A percentile compares a stretch with the other conserved stretches of the same genome.
Evolutionary conservation across 768 basidiomycete species (phyloP).

Genomic region (Pleurotus eryngii): DNA sequence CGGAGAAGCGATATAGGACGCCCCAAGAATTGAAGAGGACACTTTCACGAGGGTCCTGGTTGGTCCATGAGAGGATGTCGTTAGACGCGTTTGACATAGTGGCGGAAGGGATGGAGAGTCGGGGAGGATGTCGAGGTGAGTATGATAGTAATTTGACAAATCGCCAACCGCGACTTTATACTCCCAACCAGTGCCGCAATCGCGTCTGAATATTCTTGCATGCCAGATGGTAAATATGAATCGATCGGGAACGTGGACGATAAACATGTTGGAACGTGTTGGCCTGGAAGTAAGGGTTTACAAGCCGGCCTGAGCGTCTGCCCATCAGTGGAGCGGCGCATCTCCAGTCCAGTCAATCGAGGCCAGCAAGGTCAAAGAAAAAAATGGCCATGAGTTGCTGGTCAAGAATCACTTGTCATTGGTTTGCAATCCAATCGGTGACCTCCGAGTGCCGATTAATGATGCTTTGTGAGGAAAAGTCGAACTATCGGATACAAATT

Average conservation of each 20-base stretch:
- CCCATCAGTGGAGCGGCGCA: slow-evolving; percentile 68
- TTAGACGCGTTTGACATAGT: slow-evolving; percentile 42
- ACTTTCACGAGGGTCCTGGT: slow-evolving; percentile 82
- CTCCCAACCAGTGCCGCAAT: neutral
- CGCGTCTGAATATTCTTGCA: slow-evolving; percentile 32
- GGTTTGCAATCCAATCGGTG: slow-evolving; percentile 7
- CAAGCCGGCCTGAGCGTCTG: slow-evolving; percentile 50
- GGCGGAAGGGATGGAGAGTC: slow-evolving; percentile 21
- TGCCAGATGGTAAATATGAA: slow-evolving; percentile 49
- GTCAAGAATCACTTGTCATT: slow-evolving; percentile 25
- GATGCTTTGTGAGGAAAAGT: slow-evolving; percentile 7
- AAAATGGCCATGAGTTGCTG: slow-evolving; percentile 51
- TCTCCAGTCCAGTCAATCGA: slow-evolving; percentile 47
- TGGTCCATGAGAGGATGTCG: slow-evolving; percentile 84
- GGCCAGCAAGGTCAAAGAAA: slow-evolving; percentile 64
- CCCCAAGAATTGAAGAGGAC: slow-evolving; percentile 80
- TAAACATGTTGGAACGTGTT: slow-evolving; percentile 75
- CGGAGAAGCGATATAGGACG: slow-evolving; percentile 68
- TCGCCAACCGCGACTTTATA: neutral
- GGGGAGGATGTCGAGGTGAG: slow-evolving; percentile 16
- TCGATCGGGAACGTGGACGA: slow-evolving; percentile 81
- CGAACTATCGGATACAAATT: neutral
- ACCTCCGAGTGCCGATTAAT: slow-evolving; percentile 9
- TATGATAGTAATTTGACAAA: slow-evolving; percentile 7
- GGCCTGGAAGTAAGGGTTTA: slow-evolving; percentile 62